These are phyloP conservation scores for Letharia columbiana DNA, from an alignment of 495 filamentous ascomycete genomes.

Conservation along the genomic window DNA sequence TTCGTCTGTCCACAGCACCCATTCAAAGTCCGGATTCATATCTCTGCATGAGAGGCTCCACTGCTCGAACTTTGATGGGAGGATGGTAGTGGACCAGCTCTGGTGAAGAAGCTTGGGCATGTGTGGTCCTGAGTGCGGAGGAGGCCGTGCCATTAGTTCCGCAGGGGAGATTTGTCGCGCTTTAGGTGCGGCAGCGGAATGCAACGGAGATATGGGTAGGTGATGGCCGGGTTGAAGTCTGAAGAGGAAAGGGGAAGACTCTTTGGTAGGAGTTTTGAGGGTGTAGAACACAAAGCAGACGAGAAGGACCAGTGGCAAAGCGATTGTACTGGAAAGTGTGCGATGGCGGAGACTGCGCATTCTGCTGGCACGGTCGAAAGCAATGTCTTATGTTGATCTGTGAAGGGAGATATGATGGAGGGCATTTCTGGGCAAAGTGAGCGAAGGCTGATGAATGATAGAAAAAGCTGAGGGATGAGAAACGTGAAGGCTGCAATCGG, in stretches of 20 bases:
- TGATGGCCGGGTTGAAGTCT: not conserved
- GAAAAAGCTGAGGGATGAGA: too few species aligned
- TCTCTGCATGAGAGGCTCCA: constrained; percentile 1
- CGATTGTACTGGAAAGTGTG: not conserved
- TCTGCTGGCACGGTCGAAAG: not conserved
- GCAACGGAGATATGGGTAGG: not conserved
- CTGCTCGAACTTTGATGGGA: not conserved
- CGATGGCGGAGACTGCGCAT: not conserved
- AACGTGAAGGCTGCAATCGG: too few species aligned
- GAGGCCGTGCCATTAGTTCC: not conserved
- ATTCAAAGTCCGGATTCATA: not conserved
- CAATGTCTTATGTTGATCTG: too few species aligned
- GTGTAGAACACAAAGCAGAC: not conserved
- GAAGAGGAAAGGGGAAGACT: not conserved
- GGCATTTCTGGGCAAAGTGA: too few species aligned
- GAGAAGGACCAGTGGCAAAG: not conserved
- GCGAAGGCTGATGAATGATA: too few species aligned
- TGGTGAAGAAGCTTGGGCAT: not conserved
- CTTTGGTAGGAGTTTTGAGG: not conserved
- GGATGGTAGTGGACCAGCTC: not conserved
- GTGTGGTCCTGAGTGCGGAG: not conserved
- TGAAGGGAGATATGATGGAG: too few species aligned
- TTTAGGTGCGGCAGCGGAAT: not conserved
- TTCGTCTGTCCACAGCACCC: not conserved
- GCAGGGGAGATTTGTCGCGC: not conserved